Conservation (phyloP, 176 grass and related monocot species). For the Avena sativa region DNA sequence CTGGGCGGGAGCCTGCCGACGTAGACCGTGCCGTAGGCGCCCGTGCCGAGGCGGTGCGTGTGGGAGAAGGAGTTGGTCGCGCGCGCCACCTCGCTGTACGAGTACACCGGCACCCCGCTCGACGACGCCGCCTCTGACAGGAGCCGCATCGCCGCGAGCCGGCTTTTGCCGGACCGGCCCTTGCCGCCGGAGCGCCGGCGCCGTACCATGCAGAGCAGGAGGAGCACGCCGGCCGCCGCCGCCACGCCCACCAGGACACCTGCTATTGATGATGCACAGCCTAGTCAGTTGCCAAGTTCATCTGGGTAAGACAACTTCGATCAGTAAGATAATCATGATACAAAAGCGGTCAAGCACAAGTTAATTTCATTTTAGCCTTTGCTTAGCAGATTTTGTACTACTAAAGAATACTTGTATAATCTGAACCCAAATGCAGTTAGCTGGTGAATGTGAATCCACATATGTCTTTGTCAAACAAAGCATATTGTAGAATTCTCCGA, state of each 20-base stretch:
- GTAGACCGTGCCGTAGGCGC: constrained; percentile 91
- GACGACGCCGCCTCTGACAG: constrained; percentile 64
- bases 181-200: constrained; percentile 16
- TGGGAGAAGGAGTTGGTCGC: constrained; percentile 82
- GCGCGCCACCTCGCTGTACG: constrained; percentile 67
- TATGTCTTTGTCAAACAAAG: neutral
- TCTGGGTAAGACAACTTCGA: neutral
- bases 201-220: constrained; percentile 40
- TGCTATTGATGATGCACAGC: constrained; percentile 22
- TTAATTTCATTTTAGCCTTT: neutral
- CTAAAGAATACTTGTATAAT: neutral
- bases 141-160: constrained; percentile 40
- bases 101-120: constrained; percentile 71
- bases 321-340: neutral
- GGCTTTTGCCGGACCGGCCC: constrained; percentile 13
- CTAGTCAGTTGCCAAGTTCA: neutral
- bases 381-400: neutral
- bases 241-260: constrained; percentile 33
- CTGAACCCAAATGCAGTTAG: neutral
- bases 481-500: neutral
- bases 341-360: neutral
- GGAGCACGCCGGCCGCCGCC: constrained; percentile 10
- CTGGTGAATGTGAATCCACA: neutral
- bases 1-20: constrained; percentile 62
- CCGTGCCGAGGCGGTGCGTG: constrained; percentile 74